Evolutionary conservation across 2,329 filamentous ascomycete genomes (phyloP), one percentile per base, ranked within the genome.

Genomic region (Fusarium fracticaudum): DNA sequence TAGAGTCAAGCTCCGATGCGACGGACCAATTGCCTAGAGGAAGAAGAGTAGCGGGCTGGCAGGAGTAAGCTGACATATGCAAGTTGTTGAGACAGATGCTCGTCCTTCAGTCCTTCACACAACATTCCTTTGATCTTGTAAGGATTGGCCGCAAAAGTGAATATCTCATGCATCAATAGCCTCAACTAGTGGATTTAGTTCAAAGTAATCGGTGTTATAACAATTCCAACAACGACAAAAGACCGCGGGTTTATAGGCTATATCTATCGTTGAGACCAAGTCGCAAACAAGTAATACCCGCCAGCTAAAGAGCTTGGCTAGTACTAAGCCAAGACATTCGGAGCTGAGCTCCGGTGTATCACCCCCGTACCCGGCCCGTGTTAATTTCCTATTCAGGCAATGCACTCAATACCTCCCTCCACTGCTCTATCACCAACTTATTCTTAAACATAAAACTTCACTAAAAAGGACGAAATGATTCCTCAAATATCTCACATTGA

Each of bases 401-500:
- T 35, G 1, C 18, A 37, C 18, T 29, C n/a, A 43, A 18, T 4
- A 22, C 26, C 24, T 41, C 31, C 24, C 29, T 41, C 31, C 9
- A n/a, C n/a, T 14, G 2, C 31, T 35, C 4, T 1, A 8, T 35
- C 3, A 38, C 15, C 18, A 5, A 3, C 31, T 8, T 38, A 29
- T n/a, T 22, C 6, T 37, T 20, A 1, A 40, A 31, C 43, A 50
- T 13, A n/a, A 14, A n/a, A 38, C 35, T 51, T 64, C 53, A 59
- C 47, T 15, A 1, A 26, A 44, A 22, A 31, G 3, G 18, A 71
- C 43, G 8, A 22, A 20, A 22, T 1, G 38, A 5, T 71, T 77
- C 65, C 69, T 77, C 76, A 75, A 77, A 71, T 74, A 77, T 77
- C 60, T 77, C 64, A 76, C 77, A 78, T 76, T 76, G 70, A 70